phyloP scores from a whole-genome alignment of 2,329 filamentous ascomycete genomes.

The Botrytis hyacinthi region DNA sequence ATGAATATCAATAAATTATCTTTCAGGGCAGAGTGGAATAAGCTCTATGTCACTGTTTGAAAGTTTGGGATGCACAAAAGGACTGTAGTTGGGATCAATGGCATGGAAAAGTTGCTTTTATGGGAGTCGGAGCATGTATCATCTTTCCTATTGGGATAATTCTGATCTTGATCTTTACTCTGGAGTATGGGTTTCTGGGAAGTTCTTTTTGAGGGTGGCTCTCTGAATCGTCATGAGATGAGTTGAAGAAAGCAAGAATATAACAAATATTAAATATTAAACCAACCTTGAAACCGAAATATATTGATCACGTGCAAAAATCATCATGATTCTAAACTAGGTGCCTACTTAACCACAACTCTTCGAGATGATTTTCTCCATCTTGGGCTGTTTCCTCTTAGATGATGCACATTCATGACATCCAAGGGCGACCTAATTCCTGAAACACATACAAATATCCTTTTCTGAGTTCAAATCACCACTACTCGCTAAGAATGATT shows the following conservation, averaged over 20 bases:
- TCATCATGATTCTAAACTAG: neutral
- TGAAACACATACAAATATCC: neutral
- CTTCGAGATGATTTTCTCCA: neutral
- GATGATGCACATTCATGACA: neutral
- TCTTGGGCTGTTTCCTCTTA: neutral
- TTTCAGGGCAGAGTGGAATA: neutral
- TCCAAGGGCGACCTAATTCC: neutral
- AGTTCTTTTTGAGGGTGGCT: neutral
- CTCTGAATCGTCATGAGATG: neutral
- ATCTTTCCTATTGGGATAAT: neutral
- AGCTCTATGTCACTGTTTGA: neutral
- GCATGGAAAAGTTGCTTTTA: constrained; percentile 17
- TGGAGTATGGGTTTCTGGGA: constrained; percentile 10
- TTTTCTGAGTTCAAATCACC: neutral
- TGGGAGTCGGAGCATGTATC: constrained; percentile 9
- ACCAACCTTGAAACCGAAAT: neutral
- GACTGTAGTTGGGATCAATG: constrained; percentile 3
- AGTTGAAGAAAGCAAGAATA: neutral
- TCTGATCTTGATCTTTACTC: neutral
- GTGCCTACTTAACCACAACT: neutral
- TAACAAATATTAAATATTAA: neutral
- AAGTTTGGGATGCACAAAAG: constrained; percentile 2
- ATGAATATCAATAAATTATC: neutral
- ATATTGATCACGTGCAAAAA: neutral
- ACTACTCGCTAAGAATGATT: neutral